Base-by-base conservation (phyloP, 148 eudicot species). In the Camellia lanceoleosa region DNA sequence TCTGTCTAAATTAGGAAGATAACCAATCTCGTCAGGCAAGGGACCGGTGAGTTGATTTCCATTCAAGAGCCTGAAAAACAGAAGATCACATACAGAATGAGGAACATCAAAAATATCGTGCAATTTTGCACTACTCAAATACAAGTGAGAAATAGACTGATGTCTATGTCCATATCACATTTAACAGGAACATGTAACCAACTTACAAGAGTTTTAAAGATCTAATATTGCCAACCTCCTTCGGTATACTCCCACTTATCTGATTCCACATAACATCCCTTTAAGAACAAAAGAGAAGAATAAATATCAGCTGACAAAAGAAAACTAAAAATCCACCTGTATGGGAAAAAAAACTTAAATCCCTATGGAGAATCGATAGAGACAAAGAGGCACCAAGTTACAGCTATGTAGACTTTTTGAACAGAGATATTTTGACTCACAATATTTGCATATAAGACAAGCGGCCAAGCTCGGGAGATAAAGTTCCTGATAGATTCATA, bases 21-120 rank as follows among this genome's bases (percentile, higher is more conserved):
- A 82, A 23, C 95, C 95, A 46, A 92, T 78, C 83, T 91, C 94
- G 47, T 90, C 97, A 69, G 97, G 98, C 82, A 95, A 90, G 42
- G 88, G 73, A 56, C 98, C 98, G 55, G 91, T 88, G 69, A 95
- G 83, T 71, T 90, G 86, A 83, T 95, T 95, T 80, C 98, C 98
- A 71, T 87, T 95, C 84, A 95, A 83, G 46, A 95, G 92, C 89
- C 93, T 92, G 83, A 15, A 84, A 72, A 75, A 51, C 81, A 82
- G 56, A 73, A 78, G 55, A 69, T n/a, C 62, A 70, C n/a, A 38
- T 52, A 18, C 7, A 55, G 68, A 78, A 71, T 55, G 8, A 55
- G 64, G 64, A 67, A 63, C 78, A 55, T 68, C 54, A 12, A 78
- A 52, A 77, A 51, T 23, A 14, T 46, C 18, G 18, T 10, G 74